A percentile compares a stretch with the other conserved stretches of the same genome.
These are phyloP conservation scores for Saccharum officinarum DNA, from an alignment of 176 grass and related monocot genomes.

Conservation along the genomic window DNA sequence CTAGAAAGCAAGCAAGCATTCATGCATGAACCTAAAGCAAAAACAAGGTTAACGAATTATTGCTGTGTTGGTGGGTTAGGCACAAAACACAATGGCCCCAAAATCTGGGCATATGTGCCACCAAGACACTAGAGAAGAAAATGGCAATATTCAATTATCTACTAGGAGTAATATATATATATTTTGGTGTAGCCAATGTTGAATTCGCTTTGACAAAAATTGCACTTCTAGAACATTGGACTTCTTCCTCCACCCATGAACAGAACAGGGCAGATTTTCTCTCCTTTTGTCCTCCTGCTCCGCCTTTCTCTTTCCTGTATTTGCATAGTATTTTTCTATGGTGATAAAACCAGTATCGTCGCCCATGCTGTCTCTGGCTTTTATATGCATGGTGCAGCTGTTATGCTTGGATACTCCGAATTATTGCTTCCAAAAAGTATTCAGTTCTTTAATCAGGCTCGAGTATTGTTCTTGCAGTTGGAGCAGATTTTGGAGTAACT, in stretches of 20 bases:
- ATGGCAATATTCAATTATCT: background rate
- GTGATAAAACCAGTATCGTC: slow-evolving; percentile 20
- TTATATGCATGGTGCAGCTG: slow-evolving; percentile 36
- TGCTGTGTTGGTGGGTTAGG: slow-evolving; percentile 38
- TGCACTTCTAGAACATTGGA: slow-evolving; percentile 43
- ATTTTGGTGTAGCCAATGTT: slow-evolving; percentile 22
- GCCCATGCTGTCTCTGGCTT: slow-evolving; percentile 32
- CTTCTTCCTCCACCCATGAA: background rate
- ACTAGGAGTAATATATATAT: too few relatives aligned
- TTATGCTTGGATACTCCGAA: slow-evolving; percentile 11
- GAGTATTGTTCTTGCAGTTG: slow-evolving; percentile 30
- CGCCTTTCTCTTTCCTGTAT: background rate
- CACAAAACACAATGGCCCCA: slow-evolving; percentile 40
- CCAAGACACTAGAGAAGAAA: background rate
- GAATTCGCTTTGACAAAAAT: slow-evolving; percentile 38
- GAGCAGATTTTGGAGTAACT: slow-evolving; percentile 42
- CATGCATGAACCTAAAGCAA: slow-evolving; percentile 41
- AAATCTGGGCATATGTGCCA: slow-evolving; percentile 34
- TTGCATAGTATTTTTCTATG: background rate
- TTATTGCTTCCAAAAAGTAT: slow-evolving; percentile 34
- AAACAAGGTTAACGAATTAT: slow-evolving; percentile 31
- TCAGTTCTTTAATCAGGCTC: slow-evolving; percentile 29
- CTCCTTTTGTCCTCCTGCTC: background rate
- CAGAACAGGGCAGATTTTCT: background rate
- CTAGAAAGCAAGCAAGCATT: slow-evolving; percentile 1